These are phyloP conservation scores for Neobulgaria alba DNA, from an alignment of 2,329 filamentous ascomycete genomes.

Conservation along the genomic window DNA sequence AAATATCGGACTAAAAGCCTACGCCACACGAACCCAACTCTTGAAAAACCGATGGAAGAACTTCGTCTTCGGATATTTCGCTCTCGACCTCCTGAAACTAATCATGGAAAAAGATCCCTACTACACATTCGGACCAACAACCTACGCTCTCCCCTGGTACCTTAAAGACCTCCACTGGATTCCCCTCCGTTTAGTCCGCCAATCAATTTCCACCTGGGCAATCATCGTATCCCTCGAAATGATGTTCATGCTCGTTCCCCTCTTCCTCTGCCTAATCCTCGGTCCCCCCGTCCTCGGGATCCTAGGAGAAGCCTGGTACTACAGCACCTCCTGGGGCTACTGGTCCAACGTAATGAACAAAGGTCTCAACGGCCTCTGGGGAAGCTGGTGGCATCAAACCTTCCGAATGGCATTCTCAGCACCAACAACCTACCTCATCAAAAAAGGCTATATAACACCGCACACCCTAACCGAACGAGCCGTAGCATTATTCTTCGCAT, in stretches of 20 bases:
- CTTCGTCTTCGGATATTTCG: constrained; percentile 51
- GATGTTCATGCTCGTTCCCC: constrained; percentile 50
- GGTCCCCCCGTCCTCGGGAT: constrained; percentile 43
- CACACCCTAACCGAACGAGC: constrained; percentile 28
- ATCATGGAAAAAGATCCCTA: constrained; percentile 70
- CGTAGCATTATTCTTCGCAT: constrained; percentile 42
- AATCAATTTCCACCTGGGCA: constrained; percentile 44
- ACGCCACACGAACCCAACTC: constrained; percentile 36
- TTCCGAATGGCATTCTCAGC: constrained; percentile 67
- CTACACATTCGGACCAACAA: constrained; percentile 49
- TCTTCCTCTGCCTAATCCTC: constrained; percentile 44
- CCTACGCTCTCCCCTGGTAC: constrained; percentile 36
- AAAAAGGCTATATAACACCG: constrained; percentile 32
- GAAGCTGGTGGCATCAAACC: constrained; percentile 82
- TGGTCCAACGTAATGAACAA: constrained; percentile 49
- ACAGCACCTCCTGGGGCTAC: constrained; percentile 49
- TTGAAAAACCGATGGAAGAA: constrained; percentile 36
- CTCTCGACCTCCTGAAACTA: constrained; percentile 62
- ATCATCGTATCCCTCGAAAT: constrained; percentile 53
- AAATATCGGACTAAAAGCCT: constrained; percentile 38
- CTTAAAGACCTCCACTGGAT: constrained; percentile 35
- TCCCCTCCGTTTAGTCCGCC: constrained; percentile 46
- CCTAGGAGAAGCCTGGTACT: constrained; percentile 51
- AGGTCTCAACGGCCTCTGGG: constrained; percentile 77
- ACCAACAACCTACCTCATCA: constrained; percentile 42